Evolutionary conservation across 345 rosid species (phyloP), one percentile per base, ranked within the genome.

Genomic region (Citrus cavaleriei): DNA sequence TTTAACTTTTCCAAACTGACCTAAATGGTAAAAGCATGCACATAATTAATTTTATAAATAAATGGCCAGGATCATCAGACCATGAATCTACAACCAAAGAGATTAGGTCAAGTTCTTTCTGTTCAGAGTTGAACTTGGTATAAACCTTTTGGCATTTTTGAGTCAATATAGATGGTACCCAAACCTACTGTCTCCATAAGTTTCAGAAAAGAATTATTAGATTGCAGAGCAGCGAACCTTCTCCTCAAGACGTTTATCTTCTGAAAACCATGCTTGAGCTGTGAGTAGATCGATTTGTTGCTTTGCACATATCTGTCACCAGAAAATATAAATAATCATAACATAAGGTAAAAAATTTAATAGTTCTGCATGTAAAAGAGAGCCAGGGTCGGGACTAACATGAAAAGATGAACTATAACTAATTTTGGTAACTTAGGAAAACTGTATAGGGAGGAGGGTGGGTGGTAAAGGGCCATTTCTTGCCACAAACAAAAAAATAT

Each of bases 241-340:
- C 83, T 91, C 92, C 82, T 84, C 86, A 7, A 96, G 91, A 77
- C 77, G 86, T 79, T 87, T 89, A 80, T 89, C 87, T 81, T 90
- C 92, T 14, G 93, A 88, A 79, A 88, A 84, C 98, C 99, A 96
- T 77, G 97, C 93, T 83, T 90, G 89, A 71, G 97, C 93, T 77
- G 97, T 93, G 69, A 91, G 93, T 76, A 90, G 66, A 73, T 93
- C 95, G 46, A 94, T 91, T 80, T 88, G 91, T 73, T 90, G 91
- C 85, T 89, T 93, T 51, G 95, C 97, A 80, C 77, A 84, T 30
- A 91, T 74, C 99, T 96, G 83, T 71, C 10, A 37, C 34, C 62
- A 59, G 64, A 61, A 69, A 35, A 24, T 13, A 66, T 42, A 72
- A 75, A 27, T 24, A 49, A 49, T 49, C 8, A 14, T 25, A 27